Base-by-base conservation (phyloP, 306 rosid genomes). In the Luffa acutangula region DNA sequence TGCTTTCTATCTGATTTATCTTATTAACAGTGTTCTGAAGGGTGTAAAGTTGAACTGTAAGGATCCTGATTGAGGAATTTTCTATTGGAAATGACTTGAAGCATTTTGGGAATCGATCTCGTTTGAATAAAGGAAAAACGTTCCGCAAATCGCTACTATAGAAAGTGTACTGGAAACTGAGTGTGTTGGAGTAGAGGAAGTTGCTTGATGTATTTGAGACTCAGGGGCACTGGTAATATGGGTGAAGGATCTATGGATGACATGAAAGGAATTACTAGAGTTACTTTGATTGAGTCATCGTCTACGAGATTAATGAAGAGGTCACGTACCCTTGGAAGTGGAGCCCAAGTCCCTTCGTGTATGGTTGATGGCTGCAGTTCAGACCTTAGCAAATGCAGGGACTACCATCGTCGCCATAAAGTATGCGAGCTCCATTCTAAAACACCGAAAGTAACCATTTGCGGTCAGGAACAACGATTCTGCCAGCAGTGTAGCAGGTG, bases 401-500 rank as follows among this genome's bases (percentile, higher is more conserved):
- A 93, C 81, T 93, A 93, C 76, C 93, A 93, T 71, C 83, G 90
- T 39, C 92, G 96, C 7, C 98, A 93, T 37, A 88, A 92, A 80
- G 97, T 91, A 15, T 93, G 98, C 17, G 98, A 93, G 67, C 82
- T 80, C 80, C 98, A 93, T 66, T 91, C 97, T 14, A 93, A 93
- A 82, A 89, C 96, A 51, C 89, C 97, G 4, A 86, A 83, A 79
- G 98, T 93, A 77, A 72, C 85, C 20, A 89, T 93, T 51, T 83
- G 80, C 58, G 97, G 91, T 8, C 90, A 85, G 71, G 92, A 93
- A 58, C 93, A 89, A 80, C 81, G 98, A 36, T 93, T 93, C 87
- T 93, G 98, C 87, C 98, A 93, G 87, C 98, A 93, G 85, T 91
- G 98, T 87, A 91, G 97, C 93, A 90, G 98, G 98, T 90, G 81